Evolutionary conservation across 208 protist genomes (phyloP), one percentile per base, ranked within the genome.

Genomic region (Leishmania tropica): DNA sequence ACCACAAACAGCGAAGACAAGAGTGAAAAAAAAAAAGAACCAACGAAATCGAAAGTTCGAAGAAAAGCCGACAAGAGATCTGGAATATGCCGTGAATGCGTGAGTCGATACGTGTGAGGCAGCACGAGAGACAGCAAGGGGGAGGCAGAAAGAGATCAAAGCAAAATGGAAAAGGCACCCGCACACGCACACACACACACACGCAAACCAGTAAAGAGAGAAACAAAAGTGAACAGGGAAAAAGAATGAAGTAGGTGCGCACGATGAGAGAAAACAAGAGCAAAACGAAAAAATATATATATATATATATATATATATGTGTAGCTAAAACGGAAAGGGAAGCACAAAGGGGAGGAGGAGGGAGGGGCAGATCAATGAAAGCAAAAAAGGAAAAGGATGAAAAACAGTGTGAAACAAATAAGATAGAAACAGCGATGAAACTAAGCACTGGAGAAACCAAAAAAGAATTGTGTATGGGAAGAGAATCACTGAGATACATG

Each of bases 401-500:
- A 72, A 83, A 83, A 45, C 48, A 80, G 58, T 75, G 76, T 8
- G 48, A 80, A 45, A 74, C 35, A 80, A 79, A 77, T 64, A n/a
- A 37, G 17, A 62, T 21, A 65, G 64, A 71, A 83, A 53, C 76
- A 65, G 68, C 81, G 56, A 83, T 19, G 60, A 76, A 85, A 67
- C 13, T 35, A 64, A 62, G 51, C 35, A 78, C 67, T 31, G 56
- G 53, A 76, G 48, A 76, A 64, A 42, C 65, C 73, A 37, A 75
- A 80, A 84, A 79, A 84, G 81, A 86, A 24, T 51, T 45, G 40
- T 17, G 42, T 73, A 51, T n/a, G 68, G 42, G 42, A 53, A 51
- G 19, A 31, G 42, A 73, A 73, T 73, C 11, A n/a, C 35, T 73
- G 68, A 48, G 10, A 19, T 73, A 24, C 17, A 48, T 42, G 4